phyloP scores from a whole-genome alignment of 2,329 filamentous ascomycete species.

The Cercospora zeina region DNA sequence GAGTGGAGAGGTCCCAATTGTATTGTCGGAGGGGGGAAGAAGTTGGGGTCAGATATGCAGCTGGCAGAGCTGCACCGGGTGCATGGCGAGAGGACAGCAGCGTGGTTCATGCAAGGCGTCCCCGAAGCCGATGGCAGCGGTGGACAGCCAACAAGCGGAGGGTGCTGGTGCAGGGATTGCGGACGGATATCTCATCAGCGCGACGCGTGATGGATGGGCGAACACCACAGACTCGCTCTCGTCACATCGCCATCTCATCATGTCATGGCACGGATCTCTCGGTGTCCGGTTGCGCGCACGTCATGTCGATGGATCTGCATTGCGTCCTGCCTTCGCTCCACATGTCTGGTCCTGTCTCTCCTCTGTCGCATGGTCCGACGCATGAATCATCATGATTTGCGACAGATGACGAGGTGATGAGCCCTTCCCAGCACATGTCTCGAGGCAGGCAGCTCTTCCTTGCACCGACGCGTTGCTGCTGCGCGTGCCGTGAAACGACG shows the following conservation, averaged over 20 bases:
- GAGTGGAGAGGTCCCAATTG: background rate
- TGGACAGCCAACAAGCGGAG: conserved; percentile 14
- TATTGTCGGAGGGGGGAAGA: background rate
- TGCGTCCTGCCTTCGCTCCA: background rate
- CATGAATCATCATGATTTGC: conserved; percentile 7
- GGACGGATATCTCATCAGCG: background rate
- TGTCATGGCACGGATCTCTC: conserved; percentile 14
- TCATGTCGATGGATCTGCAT: background rate
- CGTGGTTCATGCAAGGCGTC: conserved; percentile 24
- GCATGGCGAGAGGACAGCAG: conserved; percentile 28
- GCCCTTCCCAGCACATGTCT: background rate
- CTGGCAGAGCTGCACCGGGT: conserved; percentile 30
- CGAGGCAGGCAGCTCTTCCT: conserved; percentile 4
- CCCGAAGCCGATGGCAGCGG: conserved; percentile 20
- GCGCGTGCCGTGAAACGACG: conserved; percentile 1
- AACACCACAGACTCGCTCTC: background rate
- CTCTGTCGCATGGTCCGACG: background rate
- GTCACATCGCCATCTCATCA: no score
- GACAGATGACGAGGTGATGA: background rate
- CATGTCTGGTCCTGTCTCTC: background rate
- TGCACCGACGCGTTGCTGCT: background rate
- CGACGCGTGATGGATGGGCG: no score
- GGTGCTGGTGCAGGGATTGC: conserved; percentile 12
- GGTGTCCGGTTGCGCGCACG: conserved; percentile 2
- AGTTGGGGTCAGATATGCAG: conserved; percentile 13